A percentile compares a stretch with the other conserved stretches of the same genome.
These are phyloP conservation scores for Ophiostoma australiae DNA, from an alignment of 2,329 filamentous ascomycete genomes.

Conservation along the genomic window DNA sequence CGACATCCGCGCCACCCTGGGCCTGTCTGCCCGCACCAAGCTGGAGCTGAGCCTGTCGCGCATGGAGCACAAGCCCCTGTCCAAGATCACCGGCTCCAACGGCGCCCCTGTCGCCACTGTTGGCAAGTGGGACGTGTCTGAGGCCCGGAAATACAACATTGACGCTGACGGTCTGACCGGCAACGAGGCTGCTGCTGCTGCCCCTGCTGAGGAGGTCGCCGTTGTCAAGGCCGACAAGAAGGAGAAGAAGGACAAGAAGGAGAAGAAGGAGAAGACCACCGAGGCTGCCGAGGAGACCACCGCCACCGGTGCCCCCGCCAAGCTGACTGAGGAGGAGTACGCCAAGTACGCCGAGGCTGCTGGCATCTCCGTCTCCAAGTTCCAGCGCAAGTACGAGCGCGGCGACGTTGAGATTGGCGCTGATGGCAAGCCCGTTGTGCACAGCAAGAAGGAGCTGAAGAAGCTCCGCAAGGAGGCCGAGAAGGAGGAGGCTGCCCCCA, in stretches of 20 bases:
- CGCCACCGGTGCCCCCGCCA: slow-evolving; percentile 29
- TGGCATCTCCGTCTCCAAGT: slow-evolving; percentile 68
- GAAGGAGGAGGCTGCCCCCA: slow-evolving; percentile 39
- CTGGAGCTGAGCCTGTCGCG: slow-evolving; percentile 70
- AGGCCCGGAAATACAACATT: slow-evolving; percentile 88
- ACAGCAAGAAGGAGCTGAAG: slow-evolving; percentile 47
- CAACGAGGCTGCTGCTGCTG: slow-evolving; percentile 56
- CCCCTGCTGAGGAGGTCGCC: slow-evolving; percentile 32
- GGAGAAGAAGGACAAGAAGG: slow-evolving; percentile 28
- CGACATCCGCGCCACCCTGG: slow-evolving; percentile 79
- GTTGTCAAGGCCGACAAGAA: slow-evolving; percentile 41
- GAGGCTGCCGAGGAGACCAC: slow-evolving; percentile 22
- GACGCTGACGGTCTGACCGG: slow-evolving; percentile 81
- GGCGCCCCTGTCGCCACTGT: slow-evolving; percentile 42
- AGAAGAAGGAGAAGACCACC: slow-evolving; percentile 23
- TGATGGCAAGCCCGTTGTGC: slow-evolving; percentile 60
- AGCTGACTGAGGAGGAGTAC: slow-evolving; percentile 53
- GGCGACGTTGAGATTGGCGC: slow-evolving; percentile 64
- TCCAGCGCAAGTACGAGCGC: slow-evolving; percentile 71
- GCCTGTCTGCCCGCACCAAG: slow-evolving; percentile 64
- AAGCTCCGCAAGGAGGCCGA: slow-evolving; percentile 32
- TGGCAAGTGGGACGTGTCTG: slow-evolving; percentile 86
- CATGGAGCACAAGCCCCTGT: slow-evolving; percentile 86
- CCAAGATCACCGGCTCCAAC: slow-evolving; percentile 39
- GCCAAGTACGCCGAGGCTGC: slow-evolving; percentile 59